phyloP scores from a whole-genome alignment of 306 rosid genomes.

The Citrullus colocynthis region DNA sequence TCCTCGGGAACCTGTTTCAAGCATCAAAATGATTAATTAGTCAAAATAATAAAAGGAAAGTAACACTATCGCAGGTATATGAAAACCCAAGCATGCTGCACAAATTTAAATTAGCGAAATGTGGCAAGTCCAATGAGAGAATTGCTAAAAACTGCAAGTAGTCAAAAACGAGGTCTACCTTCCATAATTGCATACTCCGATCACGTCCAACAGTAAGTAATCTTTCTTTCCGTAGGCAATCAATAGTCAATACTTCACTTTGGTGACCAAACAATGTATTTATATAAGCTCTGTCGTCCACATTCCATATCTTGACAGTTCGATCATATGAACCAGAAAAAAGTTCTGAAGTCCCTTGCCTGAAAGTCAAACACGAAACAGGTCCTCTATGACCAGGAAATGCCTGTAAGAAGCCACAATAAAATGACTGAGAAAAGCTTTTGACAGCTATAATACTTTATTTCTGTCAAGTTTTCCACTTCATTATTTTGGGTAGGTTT shows the following conservation, averaged over 20 bases:
- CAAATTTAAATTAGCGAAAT: neutral
- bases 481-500: neutral
- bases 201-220: slow-evolving; percentile 77
- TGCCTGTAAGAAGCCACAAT: slow-evolving; percentile 39
- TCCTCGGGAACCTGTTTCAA: slow-evolving; percentile 82
- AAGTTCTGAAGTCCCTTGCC: slow-evolving; percentile 86
- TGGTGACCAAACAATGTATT: slow-evolving; percentile 85
- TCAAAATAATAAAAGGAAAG: neutral
- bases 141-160: neutral
- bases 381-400: slow-evolving; percentile 90
- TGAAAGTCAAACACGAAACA: slow-evolving; percentile 72
- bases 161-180: slow-evolving; percentile 32
- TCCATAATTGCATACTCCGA: slow-evolving; percentile 78
- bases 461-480: neutral
- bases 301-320: slow-evolving; percentile 91
- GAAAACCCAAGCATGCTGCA: neutral
- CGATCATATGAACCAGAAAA: slow-evolving; percentile 96
- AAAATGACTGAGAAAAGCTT: slow-evolving; percentile 7
- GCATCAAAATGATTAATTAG: slow-evolving; percentile 12
- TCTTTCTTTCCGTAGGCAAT: slow-evolving; percentile 85
- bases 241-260: slow-evolving; percentile 63
- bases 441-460: neutral
- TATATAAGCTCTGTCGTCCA: slow-evolving; percentile 83
- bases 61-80: neutral
- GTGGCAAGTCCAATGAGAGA: neutral